Conservation (phyloP, 2,329 filamentous ascomycete genomes). For the Botrytis cinerea region DNA sequence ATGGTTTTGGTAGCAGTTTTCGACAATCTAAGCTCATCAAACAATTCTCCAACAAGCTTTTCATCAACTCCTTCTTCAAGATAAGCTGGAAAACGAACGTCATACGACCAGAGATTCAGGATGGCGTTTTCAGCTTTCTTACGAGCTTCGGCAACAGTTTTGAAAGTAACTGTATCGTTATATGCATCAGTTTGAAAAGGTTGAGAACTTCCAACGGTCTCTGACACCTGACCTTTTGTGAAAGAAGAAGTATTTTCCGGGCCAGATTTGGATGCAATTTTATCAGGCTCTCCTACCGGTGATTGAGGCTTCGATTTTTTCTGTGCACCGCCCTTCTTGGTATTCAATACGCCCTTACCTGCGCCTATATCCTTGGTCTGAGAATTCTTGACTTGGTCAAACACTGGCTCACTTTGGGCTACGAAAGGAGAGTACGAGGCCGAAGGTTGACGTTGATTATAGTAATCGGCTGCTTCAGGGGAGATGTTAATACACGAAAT, state of each 20-base stretch:
- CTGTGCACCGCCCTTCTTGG: neutral
- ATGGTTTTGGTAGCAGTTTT: slow-evolving; percentile 34
- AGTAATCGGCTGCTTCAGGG: slow-evolving; percentile 25
- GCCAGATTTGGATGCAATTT: slow-evolving; percentile 4
- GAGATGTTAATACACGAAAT: neutral
- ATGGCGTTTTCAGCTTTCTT: slow-evolving; percentile 68
- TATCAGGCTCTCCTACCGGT: neutral
- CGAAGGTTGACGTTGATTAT: slow-evolving; percentile 33
- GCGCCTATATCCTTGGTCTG: neutral
- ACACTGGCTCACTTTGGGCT: slow-evolving; percentile 28
- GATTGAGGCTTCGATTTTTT: slow-evolving; percentile 1
- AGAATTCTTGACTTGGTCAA: slow-evolving; percentile 26
- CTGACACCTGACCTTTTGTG: neutral
- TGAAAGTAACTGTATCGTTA: slow-evolving; percentile 3
- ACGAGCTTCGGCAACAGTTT: slow-evolving; percentile 35
- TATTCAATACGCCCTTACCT: neutral
- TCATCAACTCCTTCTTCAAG: slow-evolving; percentile 72
- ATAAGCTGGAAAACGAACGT: slow-evolving; percentile 73
- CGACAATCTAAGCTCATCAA: slow-evolving; percentile 64
- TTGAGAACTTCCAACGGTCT: neutral
- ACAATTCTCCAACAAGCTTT: slow-evolving; percentile 62
- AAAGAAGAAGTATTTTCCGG: neutral
- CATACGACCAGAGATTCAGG: slow-evolving; percentile 62
- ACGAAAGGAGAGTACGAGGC: slow-evolving; percentile 38
- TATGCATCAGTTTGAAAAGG: neutral